These are phyloP conservation scores for Elongisporangium prolatum DNA, from an alignment of 352 stramenopile genomes.

Conservation along the genomic window DNA sequence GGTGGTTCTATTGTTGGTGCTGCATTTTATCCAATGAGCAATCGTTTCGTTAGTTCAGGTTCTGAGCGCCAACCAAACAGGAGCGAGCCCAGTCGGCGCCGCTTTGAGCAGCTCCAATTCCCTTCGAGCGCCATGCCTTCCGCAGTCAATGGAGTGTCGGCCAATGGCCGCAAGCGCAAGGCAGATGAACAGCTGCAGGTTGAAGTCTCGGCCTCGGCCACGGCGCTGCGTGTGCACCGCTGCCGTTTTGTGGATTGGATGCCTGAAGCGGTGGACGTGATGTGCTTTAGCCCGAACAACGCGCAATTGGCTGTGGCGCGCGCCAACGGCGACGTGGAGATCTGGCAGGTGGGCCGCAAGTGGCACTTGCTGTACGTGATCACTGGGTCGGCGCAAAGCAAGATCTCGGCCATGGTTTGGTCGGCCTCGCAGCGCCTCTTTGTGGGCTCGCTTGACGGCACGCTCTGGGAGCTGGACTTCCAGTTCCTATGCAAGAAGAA, in stretches of 20 bases:
- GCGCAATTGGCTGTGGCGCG: slow-evolving; percentile 71
- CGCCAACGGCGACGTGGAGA: slow-evolving; percentile 75
- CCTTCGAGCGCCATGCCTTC: not conserved
- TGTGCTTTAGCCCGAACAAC: slow-evolving; percentile 51
- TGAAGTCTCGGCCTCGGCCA: slow-evolving; percentile 3
- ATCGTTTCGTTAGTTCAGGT: not conserved
- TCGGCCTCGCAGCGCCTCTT: slow-evolving; percentile 47
- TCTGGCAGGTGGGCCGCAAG: slow-evolving; percentile 62
- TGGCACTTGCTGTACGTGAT: slow-evolving; percentile 76
- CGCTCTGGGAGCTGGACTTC: slow-evolving; percentile 83
- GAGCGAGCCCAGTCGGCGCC: not conserved
- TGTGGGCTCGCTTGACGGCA: slow-evolving; percentile 64
- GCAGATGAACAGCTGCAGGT: slow-evolving; percentile 8
- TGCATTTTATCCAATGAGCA: not conserved
- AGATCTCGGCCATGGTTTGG: slow-evolving; percentile 75
- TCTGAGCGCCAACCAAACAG: not conserved
- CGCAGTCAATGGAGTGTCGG: not conserved
- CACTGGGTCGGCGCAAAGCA: slow-evolving; percentile 45
- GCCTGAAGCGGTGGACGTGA: slow-evolving; percentile 58
- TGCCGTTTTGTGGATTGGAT: slow-evolving; percentile 86
- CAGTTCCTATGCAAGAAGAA: slow-evolving; percentile 61
- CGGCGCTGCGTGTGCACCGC: slow-evolving; percentile 61
- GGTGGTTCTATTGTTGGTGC: not conserved
- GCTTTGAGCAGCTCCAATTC: not conserved
- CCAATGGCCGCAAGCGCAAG: slow-evolving; percentile 42